phyloP scores from a whole-genome alignment of 768 basidiomycete species.

The Trametes cinnabarina region DNA sequence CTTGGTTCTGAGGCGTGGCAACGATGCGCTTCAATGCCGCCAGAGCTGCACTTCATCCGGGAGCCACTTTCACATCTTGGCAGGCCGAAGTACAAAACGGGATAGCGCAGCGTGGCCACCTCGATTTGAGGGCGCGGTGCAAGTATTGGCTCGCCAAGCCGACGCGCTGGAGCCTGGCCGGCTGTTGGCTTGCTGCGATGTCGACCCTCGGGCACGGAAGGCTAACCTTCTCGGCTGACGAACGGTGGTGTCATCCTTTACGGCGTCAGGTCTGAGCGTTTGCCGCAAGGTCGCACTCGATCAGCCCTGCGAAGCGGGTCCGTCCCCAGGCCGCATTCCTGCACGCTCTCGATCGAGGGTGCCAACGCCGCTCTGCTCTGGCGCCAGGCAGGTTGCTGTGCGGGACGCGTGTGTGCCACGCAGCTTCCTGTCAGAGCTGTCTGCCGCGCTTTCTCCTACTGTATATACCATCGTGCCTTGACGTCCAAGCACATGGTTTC shows the following conservation, averaged over 20 bases:
- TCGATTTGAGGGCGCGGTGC: neutral
- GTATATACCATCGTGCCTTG: neutral
- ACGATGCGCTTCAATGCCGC: neutral
- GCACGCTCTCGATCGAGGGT: conserved; percentile 10
- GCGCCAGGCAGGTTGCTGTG: neutral
- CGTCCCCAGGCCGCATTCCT: conserved; percentile 4
- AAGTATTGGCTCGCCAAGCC: neutral
- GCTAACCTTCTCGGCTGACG: conserved; percentile 3
- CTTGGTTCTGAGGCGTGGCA: conserved; percentile 6
- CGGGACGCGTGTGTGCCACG: neutral
- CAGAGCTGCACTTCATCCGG: neutral
- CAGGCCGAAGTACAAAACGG: conserved; percentile 1
- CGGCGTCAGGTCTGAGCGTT: neutral
- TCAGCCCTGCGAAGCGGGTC: conserved; percentile 4
- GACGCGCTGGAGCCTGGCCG: neutral
- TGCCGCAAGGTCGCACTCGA: conserved; percentile 8
- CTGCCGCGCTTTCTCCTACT: conserved; percentile 1
- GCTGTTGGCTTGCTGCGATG: neutral
- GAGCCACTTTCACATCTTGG: conserved; percentile 14
- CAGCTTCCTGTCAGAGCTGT: neutral
- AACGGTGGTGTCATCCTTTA: conserved; percentile 3
- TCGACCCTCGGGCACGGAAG: neutral
- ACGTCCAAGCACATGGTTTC: conserved; percentile 1
- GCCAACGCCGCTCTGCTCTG: neutral
- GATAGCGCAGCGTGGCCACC: neutral